These are phyloP conservation scores for Wickerhamiella allomyrinae DNA, from an alignment of 805 yeast genomes.

Conservation along the genomic window DNA sequence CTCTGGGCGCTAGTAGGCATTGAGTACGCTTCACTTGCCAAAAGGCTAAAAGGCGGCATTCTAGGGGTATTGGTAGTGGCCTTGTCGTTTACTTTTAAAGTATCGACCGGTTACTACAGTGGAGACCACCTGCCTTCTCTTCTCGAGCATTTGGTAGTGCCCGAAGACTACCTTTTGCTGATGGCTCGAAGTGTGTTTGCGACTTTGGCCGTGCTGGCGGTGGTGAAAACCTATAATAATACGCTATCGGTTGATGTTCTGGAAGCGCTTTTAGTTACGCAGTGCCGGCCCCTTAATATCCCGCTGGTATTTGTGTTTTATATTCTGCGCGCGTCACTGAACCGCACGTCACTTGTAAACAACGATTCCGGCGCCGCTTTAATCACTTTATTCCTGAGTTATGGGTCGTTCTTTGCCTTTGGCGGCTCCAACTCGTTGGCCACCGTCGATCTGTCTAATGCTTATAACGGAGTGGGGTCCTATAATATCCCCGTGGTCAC, in stretches of 20 bases:
- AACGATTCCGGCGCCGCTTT: neutral
- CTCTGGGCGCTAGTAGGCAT: conserved; percentile 6
- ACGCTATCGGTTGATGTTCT: neutral
- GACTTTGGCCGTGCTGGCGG: conserved; percentile 7
- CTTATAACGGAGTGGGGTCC: conserved; percentile 72
- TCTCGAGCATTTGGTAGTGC: conserved; percentile 18
- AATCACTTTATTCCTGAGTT: conserved; percentile 44
- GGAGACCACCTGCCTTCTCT: conserved; percentile 39
- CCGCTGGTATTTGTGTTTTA: conserved; percentile 37
- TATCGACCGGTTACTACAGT: conserved; percentile 37
- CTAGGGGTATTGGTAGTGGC: conserved; percentile 33
- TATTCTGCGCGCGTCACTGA: conserved; percentile 12
- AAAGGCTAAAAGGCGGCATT: neutral
- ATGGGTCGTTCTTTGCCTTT: conserved; percentile 66
- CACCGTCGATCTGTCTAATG: conserved; percentile 77
- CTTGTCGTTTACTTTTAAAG: conserved; percentile 39
- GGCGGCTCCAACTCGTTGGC: conserved; percentile 91
- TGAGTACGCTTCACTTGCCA: neutral
- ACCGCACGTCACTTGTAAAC: conserved; percentile 6
- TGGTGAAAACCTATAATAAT: neutral
- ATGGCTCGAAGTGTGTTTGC: conserved; percentile 8
- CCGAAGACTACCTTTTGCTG: conserved; percentile 7
- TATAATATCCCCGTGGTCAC: conserved; percentile 66
- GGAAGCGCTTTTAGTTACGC: conserved; percentile 33
- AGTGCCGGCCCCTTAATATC: conserved; percentile 39